Conservation (phyloP, 2,329 filamentous ascomycete species). For the Podosphaera aphanis region DNA sequence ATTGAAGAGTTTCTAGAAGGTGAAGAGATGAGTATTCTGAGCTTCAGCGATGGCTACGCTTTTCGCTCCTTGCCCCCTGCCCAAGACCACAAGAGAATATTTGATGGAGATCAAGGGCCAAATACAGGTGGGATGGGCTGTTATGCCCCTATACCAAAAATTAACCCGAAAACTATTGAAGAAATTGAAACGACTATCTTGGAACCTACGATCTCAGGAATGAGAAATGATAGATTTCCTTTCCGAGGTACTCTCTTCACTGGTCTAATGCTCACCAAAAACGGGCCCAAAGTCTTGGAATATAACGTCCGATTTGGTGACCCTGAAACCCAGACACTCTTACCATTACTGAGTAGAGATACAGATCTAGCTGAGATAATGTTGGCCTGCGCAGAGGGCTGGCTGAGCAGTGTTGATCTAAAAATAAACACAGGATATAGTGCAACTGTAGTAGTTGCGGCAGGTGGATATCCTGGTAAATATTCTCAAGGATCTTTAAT, state of each 20-base stretch:
- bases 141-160: constrained; percentile 2
- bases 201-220: constrained; percentile 72
- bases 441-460: constrained; percentile 81
- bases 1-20: constrained; percentile 86
- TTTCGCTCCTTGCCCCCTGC: constrained; percentile 69
- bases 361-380: constrained; percentile 76
- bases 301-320: constrained; percentile 90
- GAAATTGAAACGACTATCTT: constrained; percentile 61
- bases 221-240: constrained; percentile 55
- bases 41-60: constrained; percentile 72
- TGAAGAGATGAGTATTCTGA: constrained; percentile 77
- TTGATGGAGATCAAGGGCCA: constrained; percentile 37
- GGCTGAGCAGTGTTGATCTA: constrained; percentile 45
- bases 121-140: constrained; percentile 4
- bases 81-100: constrained; percentile 90
- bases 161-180: constrained; percentile 38
- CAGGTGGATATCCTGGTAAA: constrained; percentile 68
- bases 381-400: constrained; percentile 58
- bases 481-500: constrained; percentile 59
- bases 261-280: constrained; percentile 75
- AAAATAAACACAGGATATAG: constrained; percentile 40
- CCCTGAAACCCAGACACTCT: constrained; percentile 70
- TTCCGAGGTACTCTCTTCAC: constrained; percentile 63
- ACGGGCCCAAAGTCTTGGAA: constrained; percentile 63
- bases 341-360: constrained; percentile 52